These are phyloP conservation scores for Entophlyctis helioformis DNA, from an alignment of 192 early-diverging fungal genomes.

Conservation along the genomic window DNA sequence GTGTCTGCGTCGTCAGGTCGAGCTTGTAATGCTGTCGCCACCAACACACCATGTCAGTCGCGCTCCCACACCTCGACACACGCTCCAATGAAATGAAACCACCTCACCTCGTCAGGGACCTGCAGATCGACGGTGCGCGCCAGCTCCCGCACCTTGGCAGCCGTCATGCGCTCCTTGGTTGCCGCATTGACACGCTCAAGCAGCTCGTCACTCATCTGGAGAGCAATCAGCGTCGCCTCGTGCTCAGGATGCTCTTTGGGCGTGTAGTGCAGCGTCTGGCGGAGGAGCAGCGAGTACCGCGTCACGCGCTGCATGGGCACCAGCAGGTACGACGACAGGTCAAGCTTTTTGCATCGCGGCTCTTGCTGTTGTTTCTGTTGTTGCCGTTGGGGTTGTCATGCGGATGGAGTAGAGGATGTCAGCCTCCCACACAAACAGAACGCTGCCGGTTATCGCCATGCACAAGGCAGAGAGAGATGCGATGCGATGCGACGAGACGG, in stretches of 20 bases:
- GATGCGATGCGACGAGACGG: too few relatives aligned
- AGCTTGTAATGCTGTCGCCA: slow-evolving; percentile 22
- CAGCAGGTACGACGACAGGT: slow-evolving; percentile 63
- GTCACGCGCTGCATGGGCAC: slow-evolving; percentile 49
- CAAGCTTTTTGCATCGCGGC: slow-evolving; percentile 55
- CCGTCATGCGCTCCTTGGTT: slow-evolving; percentile 29
- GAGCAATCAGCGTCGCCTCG: slow-evolving; percentile 20
- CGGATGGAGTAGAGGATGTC: too few relatives aligned
- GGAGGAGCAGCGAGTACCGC: slow-evolving; percentile 39
- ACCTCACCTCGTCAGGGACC: not conserved
- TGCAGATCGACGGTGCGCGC: too few relatives aligned
- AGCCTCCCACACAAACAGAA: too few relatives aligned
- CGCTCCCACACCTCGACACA: too few relatives aligned
- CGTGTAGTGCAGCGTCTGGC: slow-evolving; percentile 46
- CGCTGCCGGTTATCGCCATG: too few relatives aligned
- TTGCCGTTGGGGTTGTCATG: too few relatives aligned
- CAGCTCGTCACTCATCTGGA: slow-evolving; percentile 26
- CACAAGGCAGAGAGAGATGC: too few relatives aligned
- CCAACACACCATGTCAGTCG: too few relatives aligned
- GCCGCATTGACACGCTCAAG: slow-evolving; percentile 33
- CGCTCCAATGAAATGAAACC: not conserved
- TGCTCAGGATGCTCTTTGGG: slow-evolving; percentile 35
- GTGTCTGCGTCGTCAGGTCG: slow-evolving; percentile 43
- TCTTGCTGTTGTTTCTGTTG: slow-evolving; percentile 39
- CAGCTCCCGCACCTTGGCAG: too few relatives aligned